Conservation (phyloP, 768 basidiomycete species). For the Tephrocybe sp. region DNA sequence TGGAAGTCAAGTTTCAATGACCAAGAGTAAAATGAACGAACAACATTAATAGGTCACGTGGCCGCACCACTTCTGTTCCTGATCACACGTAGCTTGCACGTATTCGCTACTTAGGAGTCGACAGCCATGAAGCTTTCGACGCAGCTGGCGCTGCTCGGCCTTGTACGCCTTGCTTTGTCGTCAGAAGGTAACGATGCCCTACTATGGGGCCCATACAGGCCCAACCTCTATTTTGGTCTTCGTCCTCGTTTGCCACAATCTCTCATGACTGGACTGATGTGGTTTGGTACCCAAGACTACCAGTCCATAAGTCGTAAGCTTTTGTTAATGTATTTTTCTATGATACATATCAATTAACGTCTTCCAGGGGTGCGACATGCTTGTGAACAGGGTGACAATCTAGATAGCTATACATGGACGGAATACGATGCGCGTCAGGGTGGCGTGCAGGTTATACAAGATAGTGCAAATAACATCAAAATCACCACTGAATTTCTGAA, state of each 20-base stretch:
- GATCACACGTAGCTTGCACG: background rate
- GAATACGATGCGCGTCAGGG: slow-evolving; percentile 84
- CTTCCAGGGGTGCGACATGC: slow-evolving; percentile 72
- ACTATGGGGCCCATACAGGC: slow-evolving; percentile 86
- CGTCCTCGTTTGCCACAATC: slow-evolving; percentile 82
- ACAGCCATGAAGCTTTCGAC: slow-evolving; percentile 40
- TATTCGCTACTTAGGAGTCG: background rate
- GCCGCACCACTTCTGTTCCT: slow-evolving; percentile 5
- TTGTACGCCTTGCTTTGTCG: slow-evolving; percentile 36
- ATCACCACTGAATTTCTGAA: slow-evolving; percentile 86
- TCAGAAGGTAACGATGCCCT: slow-evolving; percentile 49
- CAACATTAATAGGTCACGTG: slow-evolving; percentile 15
- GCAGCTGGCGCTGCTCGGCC: slow-evolving; percentile 41
- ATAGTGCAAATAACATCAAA: slow-evolving; percentile 79
- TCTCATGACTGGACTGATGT: slow-evolving; percentile 90
- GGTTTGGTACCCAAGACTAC: slow-evolving; percentile 90
- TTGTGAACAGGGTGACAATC: slow-evolving; percentile 83
- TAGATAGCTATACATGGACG: slow-evolving; percentile 84
- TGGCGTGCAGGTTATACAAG: slow-evolving; percentile 81
- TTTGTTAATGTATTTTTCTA: slow-evolving; percentile 2
- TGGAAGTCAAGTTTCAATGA: background rate
- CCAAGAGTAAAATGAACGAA: background rate
- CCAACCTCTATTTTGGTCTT: slow-evolving; percentile 94
- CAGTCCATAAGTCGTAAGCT: slow-evolving; percentile 62
- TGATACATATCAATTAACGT: slow-evolving; percentile 1